Evolutionary conservation across 2,329 filamentous ascomycete species (phyloP).

Genomic region (Cladobotryum protrusum): DNA sequence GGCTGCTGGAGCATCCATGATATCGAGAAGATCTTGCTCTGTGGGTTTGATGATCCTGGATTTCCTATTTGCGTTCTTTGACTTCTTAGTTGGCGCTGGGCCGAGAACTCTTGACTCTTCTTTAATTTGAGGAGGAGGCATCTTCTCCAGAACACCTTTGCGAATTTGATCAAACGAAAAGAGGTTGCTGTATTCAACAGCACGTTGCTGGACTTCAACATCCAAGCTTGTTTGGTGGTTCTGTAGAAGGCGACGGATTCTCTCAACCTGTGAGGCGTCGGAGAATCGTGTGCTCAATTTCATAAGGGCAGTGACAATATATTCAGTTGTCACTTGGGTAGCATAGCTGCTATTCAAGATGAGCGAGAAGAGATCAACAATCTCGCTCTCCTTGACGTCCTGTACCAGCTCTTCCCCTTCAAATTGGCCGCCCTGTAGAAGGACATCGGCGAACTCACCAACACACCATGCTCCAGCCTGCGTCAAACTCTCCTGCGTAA

Average conservation of each 20-base stretch:
- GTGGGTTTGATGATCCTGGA: conserved; percentile 74
- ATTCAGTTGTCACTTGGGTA: conserved; percentile 85
- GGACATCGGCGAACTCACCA: conserved; percentile 87
- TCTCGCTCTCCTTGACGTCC: conserved; percentile 76
- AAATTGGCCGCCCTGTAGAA: conserved; percentile 84
- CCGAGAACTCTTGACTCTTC: conserved; percentile 90
- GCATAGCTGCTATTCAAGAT: conserved; percentile 94
- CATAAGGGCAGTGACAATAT: conserved; percentile 90
- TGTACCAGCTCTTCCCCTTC: conserved; percentile 86
- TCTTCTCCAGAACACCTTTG: conserved; percentile 87
- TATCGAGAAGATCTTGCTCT: conserved; percentile 86
- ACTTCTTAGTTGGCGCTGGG: conserved; percentile 61
- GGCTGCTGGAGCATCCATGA: conserved; percentile 70
- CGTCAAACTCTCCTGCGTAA: conserved; percentile 92
- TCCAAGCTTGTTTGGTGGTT: conserved; percentile 80
- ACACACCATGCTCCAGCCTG: conserved; percentile 95
- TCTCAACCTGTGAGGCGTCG: conserved; percentile 79
- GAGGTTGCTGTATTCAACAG: conserved; percentile 93
- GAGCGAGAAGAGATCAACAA: conserved; percentile 85
- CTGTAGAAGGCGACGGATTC: conserved; percentile 71
- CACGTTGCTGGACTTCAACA: conserved; percentile 91
- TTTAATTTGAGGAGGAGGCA: conserved; percentile 95
- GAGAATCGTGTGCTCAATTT: conserved; percentile 87
- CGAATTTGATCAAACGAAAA: conserved; percentile 85
- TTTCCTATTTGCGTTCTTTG: conserved; percentile 66